These are phyloP conservation scores for Colletotrichum caudatum DNA, from an alignment of 2,329 filamentous ascomycete species.

Conservation along the genomic window DNA sequence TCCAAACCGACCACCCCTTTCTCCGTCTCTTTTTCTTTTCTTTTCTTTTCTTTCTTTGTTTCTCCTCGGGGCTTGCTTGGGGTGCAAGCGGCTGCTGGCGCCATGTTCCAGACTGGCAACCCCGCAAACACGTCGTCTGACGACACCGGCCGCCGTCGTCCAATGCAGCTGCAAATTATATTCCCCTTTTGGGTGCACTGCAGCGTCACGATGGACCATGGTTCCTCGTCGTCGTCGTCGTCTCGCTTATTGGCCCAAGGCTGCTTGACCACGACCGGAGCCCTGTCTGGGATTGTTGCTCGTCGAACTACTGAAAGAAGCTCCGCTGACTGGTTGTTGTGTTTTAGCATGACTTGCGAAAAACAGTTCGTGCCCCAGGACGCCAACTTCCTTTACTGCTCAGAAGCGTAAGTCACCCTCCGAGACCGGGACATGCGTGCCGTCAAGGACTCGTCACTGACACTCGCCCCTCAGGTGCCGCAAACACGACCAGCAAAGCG, in stretches of 20 bases:
- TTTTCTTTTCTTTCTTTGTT: background rate
- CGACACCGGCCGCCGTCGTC: slow-evolving; percentile 38
- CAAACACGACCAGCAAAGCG: slow-evolving; percentile 56
- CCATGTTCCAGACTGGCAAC: slow-evolving; percentile 27
- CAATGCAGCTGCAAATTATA: slow-evolving; percentile 25
- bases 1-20: slow-evolving; percentile 30
- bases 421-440: background rate
- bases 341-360: slow-evolving; percentile 72
- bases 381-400: slow-evolving; percentile 71
- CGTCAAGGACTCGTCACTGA: slow-evolving; percentile 16
- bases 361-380: slow-evolving; percentile 73
- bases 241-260: slow-evolving; percentile 22
- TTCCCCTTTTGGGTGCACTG: slow-evolving; percentile 46
- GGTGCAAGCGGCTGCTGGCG: slow-evolving; percentile 24
- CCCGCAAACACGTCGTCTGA: slow-evolving; percentile 31
- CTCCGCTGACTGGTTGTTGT: slow-evolving; percentile 47
- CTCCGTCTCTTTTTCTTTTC: background rate
- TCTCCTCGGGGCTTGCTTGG: slow-evolving; percentile 11
- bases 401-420: slow-evolving; percentile 65
- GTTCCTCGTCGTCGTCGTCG: slow-evolving; percentile 40
- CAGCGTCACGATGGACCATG: slow-evolving; percentile 49
- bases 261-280: slow-evolving; percentile 38
- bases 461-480: slow-evolving; percentile 59
- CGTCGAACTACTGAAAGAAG: slow-evolving; percentile 48
- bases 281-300: slow-evolving; percentile 44